Evolutionary conservation across 164 flowering plant genomes (phyloP).

Genomic region (Vitis amurensis): DNA sequence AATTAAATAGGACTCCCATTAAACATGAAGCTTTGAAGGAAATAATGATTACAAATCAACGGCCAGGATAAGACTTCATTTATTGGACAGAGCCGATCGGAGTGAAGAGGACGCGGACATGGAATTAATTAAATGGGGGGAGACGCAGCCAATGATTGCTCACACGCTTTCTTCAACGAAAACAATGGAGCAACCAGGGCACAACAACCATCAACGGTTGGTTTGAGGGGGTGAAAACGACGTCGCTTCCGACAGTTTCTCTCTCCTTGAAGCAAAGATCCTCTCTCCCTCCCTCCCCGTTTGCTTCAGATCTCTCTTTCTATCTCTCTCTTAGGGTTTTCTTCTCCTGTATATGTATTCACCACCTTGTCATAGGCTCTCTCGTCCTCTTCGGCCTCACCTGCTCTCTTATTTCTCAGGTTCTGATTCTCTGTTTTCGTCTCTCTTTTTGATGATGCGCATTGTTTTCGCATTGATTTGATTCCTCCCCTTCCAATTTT

Average conservation of each 20-base stretch:
- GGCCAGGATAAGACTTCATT: no score
- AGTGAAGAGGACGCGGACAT: no score
- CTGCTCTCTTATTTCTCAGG: neutral
- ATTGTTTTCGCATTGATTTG: constrained; percentile 7
- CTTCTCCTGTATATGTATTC: constrained; percentile 6
- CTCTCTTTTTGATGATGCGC: neutral
- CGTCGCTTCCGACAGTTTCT: constrained; percentile 35
- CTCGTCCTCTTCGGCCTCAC: neutral
- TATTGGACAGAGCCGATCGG: no score
- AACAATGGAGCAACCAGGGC: constrained; percentile 17
- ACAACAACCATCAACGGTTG: constrained; percentile 11
- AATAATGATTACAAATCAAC: no score
- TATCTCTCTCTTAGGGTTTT: neutral
- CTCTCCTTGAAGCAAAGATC: constrained; percentile 41
- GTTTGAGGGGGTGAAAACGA: constrained; percentile 24
- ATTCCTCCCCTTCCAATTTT: constrained; percentile 16
- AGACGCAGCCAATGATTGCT: neutral
- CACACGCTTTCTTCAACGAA: constrained; percentile 3
- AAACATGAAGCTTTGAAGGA: no score
- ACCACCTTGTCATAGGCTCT: constrained; percentile 5
- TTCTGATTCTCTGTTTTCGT: neutral
- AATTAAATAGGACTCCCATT: no score
- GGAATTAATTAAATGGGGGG: no score
- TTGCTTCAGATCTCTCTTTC: constrained; percentile 20
- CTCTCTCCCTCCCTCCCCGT: neutral